Percentiles rank a stretch among this genome's conserved stretches.
Conservation (phyloP, 148 eudicot genomes). For the Rhododendron ferrugineum region DNA sequence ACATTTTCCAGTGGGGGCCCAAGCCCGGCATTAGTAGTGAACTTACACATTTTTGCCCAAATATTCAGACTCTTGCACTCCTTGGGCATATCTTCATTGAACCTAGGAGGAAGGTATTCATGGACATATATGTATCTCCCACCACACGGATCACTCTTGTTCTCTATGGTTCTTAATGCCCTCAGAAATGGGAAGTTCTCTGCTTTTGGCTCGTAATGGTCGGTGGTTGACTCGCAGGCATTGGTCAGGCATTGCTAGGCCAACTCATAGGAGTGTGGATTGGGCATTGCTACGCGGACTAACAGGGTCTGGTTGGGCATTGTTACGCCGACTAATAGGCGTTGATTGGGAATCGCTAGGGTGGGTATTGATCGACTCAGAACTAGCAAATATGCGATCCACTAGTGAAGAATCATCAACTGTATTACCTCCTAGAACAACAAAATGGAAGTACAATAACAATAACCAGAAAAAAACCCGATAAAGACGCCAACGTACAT, state of each 20-base stretch:
- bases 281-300: background rate
- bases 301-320: background rate
- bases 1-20: conserved; percentile 86
- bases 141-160: conserved; percentile 89
- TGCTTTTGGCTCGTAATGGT: background rate
- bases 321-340: background rate
- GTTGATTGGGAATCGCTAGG: background rate
- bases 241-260: background rate
- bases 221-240: background rate
- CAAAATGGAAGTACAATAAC: conserved; percentile 67
- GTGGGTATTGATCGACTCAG: conserved; percentile 5
- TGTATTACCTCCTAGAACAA: conserved; percentile 36
- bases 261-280: background rate
- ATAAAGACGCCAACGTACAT: conserved; percentile 44
- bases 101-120: conserved; percentile 68
- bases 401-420: conserved; percentile 12
- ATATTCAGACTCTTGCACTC: conserved; percentile 68
- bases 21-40: conserved; percentile 72
- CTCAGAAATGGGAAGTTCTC: conserved; percentile 52
- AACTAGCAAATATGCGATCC: conserved; percentile 13
- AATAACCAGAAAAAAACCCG: conserved; percentile 67
- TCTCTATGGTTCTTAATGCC: conserved; percentile 69
- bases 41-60: conserved; percentile 94
- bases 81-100: conserved; percentile 84
- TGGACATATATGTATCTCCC: conserved; percentile 97